Evolutionary conservation across 805 yeast species (phyloP).

Genomic region (Saccharomycopsis sp.): DNA sequence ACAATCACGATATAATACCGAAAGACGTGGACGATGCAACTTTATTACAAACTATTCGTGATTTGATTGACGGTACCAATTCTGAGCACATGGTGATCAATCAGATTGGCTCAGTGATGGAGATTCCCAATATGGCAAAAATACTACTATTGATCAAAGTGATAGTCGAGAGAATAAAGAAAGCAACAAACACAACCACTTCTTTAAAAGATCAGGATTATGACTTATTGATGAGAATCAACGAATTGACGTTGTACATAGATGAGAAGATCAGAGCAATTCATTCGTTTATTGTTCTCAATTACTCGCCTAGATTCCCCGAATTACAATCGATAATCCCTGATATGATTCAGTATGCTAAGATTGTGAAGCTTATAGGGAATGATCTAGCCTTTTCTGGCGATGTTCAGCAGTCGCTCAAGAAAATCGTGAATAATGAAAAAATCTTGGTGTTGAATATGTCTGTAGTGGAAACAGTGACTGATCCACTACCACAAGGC

Average conservation of each 20-base stretch:
- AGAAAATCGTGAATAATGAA: constrained; percentile 44
- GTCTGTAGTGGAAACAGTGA: constrained; percentile 50
- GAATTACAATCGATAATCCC: constrained; percentile 61
- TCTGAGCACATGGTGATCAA: constrained; percentile 13
- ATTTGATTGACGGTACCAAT: neutral
- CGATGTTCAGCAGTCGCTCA: constrained; percentile 30
- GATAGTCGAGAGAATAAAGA: constrained; percentile 1
- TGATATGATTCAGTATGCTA: constrained; percentile 56
- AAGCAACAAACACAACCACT: neutral
- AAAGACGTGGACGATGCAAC: constrained; percentile 20
- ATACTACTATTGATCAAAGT: constrained; percentile 1
- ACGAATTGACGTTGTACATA: constrained; percentile 47
- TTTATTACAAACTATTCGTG: neutral
- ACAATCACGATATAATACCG: constrained; percentile 7
- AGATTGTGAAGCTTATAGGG: constrained; percentile 44
- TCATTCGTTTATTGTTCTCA: constrained; percentile 41
- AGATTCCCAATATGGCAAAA: constrained; percentile 10
- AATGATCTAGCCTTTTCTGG: constrained; percentile 33
- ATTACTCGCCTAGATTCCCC: constrained; percentile 58
- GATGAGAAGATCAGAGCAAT: constrained; percentile 46
- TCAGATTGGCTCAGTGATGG: constrained; percentile 19
- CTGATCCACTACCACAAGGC: constrained; percentile 26
- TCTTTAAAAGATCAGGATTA: constrained; percentile 2
- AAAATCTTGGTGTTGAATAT: constrained; percentile 66
- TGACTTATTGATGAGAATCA: constrained; percentile 44